These are phyloP conservation scores for Chaetomiaceae sp. DNA, from an alignment of 2,329 filamentous ascomycete species.

Conservation along the genomic window DNA sequence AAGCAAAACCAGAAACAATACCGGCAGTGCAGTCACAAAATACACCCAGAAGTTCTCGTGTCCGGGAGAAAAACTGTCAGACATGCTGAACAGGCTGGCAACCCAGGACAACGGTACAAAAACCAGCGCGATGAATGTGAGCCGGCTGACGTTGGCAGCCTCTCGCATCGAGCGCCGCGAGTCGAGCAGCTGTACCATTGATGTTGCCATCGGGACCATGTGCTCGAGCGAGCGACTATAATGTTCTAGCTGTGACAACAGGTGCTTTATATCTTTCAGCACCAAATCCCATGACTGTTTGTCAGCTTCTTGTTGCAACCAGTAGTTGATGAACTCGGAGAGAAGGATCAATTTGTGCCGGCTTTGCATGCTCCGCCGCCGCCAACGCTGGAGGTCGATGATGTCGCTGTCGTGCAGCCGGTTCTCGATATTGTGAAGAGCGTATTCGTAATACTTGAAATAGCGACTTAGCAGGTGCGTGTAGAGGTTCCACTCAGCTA, in stretches of 20 bases:
- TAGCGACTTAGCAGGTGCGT: background rate
- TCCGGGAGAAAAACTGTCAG: constrained; percentile 9
- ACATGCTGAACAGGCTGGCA: constrained; percentile 16
- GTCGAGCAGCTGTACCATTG: background rate
- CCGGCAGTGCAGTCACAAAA: constrained; percentile 11
- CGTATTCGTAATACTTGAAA: background rate
- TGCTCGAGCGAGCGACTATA: background rate
- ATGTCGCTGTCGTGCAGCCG: background rate
- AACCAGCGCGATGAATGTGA: constrained; percentile 16
- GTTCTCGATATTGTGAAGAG: background rate
- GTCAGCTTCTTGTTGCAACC: background rate
- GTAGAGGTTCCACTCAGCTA: background rate
- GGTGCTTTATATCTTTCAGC: background rate
- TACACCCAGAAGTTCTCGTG: constrained; percentile 15
- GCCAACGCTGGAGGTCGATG: background rate
- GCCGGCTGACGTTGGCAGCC: constrained; percentile 7
- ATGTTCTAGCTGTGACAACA: background rate
- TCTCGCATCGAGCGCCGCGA: background rate
- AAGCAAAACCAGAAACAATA: background rate
- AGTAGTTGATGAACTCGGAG: background rate
- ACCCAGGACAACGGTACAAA: constrained; percentile 17
- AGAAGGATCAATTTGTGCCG: background rate
- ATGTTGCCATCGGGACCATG: background rate
- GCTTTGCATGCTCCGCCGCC: background rate
- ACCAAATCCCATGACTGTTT: background rate